Evolutionary conservation across 1,284 basidiomycete genomes (phyloP).

Genomic region (Ganoderma lingzhi): DNA sequence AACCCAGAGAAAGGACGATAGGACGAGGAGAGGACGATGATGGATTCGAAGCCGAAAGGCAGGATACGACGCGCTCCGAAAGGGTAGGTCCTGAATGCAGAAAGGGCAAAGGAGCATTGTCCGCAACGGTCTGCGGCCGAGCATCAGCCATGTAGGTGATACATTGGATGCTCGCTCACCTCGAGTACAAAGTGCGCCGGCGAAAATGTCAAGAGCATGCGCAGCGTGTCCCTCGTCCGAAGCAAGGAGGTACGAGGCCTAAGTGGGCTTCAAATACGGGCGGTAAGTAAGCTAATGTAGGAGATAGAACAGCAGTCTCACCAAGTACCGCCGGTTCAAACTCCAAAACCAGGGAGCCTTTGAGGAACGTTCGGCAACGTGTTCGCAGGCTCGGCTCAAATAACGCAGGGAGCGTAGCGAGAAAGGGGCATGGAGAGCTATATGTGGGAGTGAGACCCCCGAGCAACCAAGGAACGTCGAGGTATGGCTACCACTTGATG

Average conservation of each 20-base stretch:
- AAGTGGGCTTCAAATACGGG: background rate
- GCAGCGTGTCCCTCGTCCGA: background rate
- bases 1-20: background rate
- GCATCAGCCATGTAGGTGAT: background rate
- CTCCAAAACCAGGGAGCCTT: slow-evolving; percentile 1
- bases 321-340: background rate
- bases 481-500: slow-evolving; percentile 3
- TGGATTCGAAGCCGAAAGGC: background rate
- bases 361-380: background rate
- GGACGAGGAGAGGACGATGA: background rate
- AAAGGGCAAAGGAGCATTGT: background rate
- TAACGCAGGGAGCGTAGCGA: background rate
- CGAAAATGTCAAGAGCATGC: background rate
- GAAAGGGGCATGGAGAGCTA: background rate
- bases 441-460: background rate
- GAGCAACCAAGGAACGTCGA: background rate
- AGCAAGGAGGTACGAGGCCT: background rate
- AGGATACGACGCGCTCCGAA: background rate
- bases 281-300: background rate
- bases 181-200: background rate
- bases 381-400: background rate
- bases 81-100: background rate
- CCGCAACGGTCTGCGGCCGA: background rate
- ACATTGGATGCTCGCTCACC: background rate
- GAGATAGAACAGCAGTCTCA: background rate